A percentile compares a stretch with the other conserved stretches of the same genome.
Evolutionary conservation across 2,329 filamentous ascomycete species (phyloP).

Genomic region (Didymella glomerata): DNA sequence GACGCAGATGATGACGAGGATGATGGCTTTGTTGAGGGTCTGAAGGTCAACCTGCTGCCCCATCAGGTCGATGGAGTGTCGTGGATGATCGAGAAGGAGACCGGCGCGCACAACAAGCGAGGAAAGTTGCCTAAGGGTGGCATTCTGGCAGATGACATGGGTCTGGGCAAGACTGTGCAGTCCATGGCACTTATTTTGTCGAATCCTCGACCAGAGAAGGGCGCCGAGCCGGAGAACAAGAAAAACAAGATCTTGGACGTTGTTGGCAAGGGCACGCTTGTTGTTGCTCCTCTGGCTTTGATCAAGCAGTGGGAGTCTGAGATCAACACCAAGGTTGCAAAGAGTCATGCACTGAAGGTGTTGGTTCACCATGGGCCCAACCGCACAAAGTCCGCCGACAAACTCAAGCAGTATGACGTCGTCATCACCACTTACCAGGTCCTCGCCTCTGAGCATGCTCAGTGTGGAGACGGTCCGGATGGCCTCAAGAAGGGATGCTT

Average conservation of each 20-base stretch:
- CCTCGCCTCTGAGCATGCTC: conserved; percentile 86
- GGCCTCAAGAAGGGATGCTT: conserved; percentile 82
- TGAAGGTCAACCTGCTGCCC: conserved; percentile 86
- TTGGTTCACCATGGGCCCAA: conserved; percentile 90
- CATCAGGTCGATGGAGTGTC: conserved; percentile 93
- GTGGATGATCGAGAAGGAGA: conserved; percentile 95
- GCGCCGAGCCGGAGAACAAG: conserved; percentile 55
- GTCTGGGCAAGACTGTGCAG: conserved; percentile 94
- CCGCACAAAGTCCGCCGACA: conserved; percentile 78
- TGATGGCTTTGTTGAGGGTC: conserved; percentile 75
- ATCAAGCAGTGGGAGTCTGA: conserved; percentile 98
- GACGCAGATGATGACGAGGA: conserved; percentile 59
- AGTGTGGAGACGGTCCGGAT: conserved; percentile 68
- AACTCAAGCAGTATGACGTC: conserved; percentile 86
- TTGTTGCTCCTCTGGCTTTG: conserved; percentile 90
- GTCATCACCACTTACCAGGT: conserved; percentile 98
- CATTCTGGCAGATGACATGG: conserved; percentile 97
- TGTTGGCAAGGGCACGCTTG: conserved; percentile 81
- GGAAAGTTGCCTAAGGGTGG: conserved; percentile 85
- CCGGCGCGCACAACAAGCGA: conserved; percentile 82
- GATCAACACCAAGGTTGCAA: conserved; percentile 80
- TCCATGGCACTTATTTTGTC: conserved; percentile 87
- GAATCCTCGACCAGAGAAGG: conserved; percentile 72
- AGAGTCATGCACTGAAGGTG: conserved; percentile 76
- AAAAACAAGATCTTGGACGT: conserved; percentile 74